A percentile compares a stretch with the other conserved stretches of the same genome.
Conservation (phyloP, 495 filamentous ascomycete species). For the Chaetomium tenue region DNA sequence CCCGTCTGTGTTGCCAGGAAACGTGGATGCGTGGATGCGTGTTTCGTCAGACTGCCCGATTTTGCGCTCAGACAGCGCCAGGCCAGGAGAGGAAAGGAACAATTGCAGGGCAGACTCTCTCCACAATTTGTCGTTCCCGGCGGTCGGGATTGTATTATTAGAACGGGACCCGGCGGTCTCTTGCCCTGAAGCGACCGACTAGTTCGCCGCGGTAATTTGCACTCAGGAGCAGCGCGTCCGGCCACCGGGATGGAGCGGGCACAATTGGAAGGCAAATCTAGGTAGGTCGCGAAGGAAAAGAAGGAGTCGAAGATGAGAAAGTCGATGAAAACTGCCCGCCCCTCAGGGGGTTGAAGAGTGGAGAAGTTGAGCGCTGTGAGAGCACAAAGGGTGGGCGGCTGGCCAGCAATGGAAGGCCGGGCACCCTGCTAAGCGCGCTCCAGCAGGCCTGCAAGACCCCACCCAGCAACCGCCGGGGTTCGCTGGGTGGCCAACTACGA, state of each 20-base stretch:
- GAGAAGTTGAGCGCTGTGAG: conserved; percentile 2
- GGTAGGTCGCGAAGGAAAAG: background rate
- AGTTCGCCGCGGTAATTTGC: background rate
- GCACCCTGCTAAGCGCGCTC: conserved; percentile 17
- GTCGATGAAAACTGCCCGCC: background rate
- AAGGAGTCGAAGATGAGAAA: background rate
- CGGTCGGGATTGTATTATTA: conserved; percentile 16
- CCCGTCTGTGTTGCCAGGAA: conserved; percentile 2
- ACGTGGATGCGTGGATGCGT: conserved; percentile 5
- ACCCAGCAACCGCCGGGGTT: conserved; percentile 4
- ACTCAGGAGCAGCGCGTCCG: background rate
- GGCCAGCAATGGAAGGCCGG: background rate
- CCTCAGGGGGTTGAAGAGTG: background rate
- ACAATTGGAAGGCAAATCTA: background rate
- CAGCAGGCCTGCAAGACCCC: conserved; percentile 3
- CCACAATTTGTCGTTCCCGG: background rate
- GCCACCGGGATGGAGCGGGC: conserved; percentile 1
- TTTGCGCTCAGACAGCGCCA: conserved; percentile 9
- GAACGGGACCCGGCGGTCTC: background rate
- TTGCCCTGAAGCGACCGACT: conserved; percentile 10
- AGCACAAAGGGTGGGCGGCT: conserved; percentile 7
- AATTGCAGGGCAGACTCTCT: background rate
- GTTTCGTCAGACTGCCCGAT: conserved; percentile 7
- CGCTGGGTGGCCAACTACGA: background rate
- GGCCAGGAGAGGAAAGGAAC: conserved; percentile 5